Conservation (phyloP, 441 rosid genomes). For the Mallotus repandus region DNA sequence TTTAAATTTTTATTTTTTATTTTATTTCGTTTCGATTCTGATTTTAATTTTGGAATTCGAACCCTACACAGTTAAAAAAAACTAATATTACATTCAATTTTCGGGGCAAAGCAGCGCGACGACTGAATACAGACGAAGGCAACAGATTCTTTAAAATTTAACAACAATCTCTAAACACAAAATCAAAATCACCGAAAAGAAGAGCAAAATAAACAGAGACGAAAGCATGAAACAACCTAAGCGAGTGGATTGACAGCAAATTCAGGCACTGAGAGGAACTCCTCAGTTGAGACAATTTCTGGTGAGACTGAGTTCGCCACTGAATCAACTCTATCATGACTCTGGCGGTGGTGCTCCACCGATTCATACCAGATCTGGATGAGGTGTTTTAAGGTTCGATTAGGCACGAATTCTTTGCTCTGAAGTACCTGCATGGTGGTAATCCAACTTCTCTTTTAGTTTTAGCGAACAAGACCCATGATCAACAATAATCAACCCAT, state of each 20-base stretch:
- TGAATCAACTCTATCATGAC: constrained; percentile 20
- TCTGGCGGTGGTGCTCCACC: constrained; percentile 20
- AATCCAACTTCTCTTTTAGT: no score
- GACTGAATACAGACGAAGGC: constrained; percentile 95
- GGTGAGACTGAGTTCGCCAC: constrained; percentile 11
- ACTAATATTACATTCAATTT: constrained; percentile 53
- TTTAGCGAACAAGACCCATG: constrained; percentile 94
- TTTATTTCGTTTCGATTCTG: no score
- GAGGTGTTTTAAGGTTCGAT: constrained; percentile 72
- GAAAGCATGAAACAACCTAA: constrained; percentile 45
- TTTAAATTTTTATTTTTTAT: no score
- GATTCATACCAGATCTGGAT: constrained; percentile 76
- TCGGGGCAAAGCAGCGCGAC: constrained; percentile 67
- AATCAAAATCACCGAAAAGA: background rate
- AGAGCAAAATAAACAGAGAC: background rate
- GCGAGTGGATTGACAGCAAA: constrained; percentile 98
- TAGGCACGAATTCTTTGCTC: constrained; percentile 66
- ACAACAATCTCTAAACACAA: constrained; percentile 62
- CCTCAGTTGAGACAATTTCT: constrained; percentile 19
- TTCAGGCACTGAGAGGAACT: constrained; percentile 91
- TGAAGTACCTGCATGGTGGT: constrained; percentile 90
- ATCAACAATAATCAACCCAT: constrained; percentile 86
- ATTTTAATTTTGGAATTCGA: no score
- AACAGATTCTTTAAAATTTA: constrained; percentile 94
- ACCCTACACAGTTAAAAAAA: background rate